phyloP scores from a whole-genome alignment of 2,329 filamentous ascomycete genomes.

The Amauroascus verrucosus region DNA sequence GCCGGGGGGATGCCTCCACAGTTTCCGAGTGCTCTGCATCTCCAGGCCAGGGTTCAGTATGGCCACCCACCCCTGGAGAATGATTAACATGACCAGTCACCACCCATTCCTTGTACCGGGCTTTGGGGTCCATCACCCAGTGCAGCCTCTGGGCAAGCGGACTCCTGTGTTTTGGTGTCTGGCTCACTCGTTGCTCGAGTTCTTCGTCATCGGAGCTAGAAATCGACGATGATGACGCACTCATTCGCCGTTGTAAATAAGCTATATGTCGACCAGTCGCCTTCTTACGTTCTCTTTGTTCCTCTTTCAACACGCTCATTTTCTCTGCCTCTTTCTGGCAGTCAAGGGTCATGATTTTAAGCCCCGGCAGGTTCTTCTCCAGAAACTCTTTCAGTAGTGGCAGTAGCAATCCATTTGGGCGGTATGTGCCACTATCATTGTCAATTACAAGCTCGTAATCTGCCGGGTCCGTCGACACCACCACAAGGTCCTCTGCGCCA shows the following conservation, averaged over 20 bases:
- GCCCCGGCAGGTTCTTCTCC: slow-evolving; percentile 60
- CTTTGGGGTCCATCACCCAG: slow-evolving; percentile 12
- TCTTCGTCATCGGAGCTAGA: slow-evolving; percentile 51
- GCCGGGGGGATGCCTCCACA: background rate
- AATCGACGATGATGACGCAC: slow-evolving; percentile 35
- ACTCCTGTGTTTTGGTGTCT: background rate
- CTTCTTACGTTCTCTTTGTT: slow-evolving; percentile 67
- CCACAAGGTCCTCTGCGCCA: slow-evolving; percentile 37
- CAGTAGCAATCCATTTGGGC: slow-evolving; percentile 68
- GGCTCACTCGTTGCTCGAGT: slow-evolving; percentile 27
- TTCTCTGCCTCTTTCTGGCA: slow-evolving; percentile 62
- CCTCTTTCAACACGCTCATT: slow-evolving; percentile 63
- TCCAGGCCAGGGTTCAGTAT: background rate
- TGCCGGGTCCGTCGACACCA: slow-evolving; percentile 43
- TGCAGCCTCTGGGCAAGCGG: background rate
- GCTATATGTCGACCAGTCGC: slow-evolving; percentile 43
- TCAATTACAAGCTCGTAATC: slow-evolving; percentile 84
- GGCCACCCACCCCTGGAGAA: background rate
- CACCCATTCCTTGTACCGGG: slow-evolving; percentile 13
- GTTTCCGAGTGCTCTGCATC: background rate
- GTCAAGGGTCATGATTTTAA: slow-evolving; percentile 63
- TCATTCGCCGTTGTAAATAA: slow-evolving; percentile 41
- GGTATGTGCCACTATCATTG: slow-evolving; percentile 89
- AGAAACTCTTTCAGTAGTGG: slow-evolving; percentile 63
- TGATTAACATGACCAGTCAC: slow-evolving; percentile 5